These are phyloP conservation scores for Radiomyces spectabilis DNA, from an alignment of 192 early-diverging fungal genomes.

Conservation along the genomic window DNA sequence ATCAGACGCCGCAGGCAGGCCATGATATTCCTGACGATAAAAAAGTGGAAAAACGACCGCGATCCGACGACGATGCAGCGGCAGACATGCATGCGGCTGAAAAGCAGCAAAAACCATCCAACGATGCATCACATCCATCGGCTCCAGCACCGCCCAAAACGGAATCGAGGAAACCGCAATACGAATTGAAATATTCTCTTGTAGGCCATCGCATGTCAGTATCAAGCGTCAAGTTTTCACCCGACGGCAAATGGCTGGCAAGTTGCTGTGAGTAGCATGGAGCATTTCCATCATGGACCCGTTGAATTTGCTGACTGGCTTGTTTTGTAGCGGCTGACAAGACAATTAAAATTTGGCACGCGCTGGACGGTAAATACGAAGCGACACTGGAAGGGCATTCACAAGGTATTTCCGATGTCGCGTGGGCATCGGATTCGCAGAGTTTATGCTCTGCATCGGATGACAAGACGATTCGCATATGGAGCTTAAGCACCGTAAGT, in stretches of 20 bases:
- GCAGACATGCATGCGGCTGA: neutral
- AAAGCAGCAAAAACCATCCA: neutral
- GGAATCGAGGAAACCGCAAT: slow-evolving; percentile 58
- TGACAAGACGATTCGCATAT: slow-evolving; percentile 93
- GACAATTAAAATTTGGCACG: slow-evolving; percentile 92
- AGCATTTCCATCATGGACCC: neutral
- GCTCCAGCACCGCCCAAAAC: slow-evolving; percentile 11
- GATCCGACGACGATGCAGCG: neutral
- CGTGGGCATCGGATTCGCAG: slow-evolving; percentile 91
- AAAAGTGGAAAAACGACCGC: neutral
- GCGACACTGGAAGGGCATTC: slow-evolving; percentile 84
- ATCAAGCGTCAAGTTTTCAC: slow-evolving; percentile 95
- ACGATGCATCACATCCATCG: neutral
- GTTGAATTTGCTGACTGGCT: neutral
- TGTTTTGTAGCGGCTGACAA: slow-evolving; percentile 80
- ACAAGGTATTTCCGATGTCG: slow-evolving; percentile 90
- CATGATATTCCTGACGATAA: no score
- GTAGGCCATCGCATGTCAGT: slow-evolving; percentile 93
- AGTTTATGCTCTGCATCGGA: slow-evolving; percentile 88
- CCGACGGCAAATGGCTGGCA: slow-evolving; percentile 95
- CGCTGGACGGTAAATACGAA: slow-evolving; percentile 75
- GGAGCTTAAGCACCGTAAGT: slow-evolving; percentile 72
- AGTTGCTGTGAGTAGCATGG: slow-evolving; percentile 63
- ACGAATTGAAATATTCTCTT: slow-evolving; percentile 80
- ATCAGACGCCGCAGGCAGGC: no score